phyloP scores from a whole-genome alignment of 768 basidiomycete species.

The Lactarius psammicola region DNA sequence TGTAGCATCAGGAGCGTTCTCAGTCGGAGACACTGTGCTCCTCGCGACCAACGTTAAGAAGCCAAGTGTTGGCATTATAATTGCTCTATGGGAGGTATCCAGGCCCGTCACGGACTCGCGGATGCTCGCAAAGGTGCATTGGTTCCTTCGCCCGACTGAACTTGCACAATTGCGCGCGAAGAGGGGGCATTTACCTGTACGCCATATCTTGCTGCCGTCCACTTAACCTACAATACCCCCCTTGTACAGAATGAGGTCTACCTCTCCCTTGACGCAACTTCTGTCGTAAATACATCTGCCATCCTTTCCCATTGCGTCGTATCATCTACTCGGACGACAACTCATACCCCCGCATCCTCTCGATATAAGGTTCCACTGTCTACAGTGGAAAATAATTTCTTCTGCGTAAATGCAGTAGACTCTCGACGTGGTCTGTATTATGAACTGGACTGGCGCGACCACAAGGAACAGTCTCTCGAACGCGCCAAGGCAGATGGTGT shows the following conservation, averaged over 20 bases:
- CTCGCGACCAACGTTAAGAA: slow-evolving; percentile 47
- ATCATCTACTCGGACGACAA: slow-evolving; percentile 26
- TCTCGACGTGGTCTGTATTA: slow-evolving; percentile 24
- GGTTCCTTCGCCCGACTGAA: slow-evolving; percentile 70
- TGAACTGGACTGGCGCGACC: slow-evolving; percentile 15
- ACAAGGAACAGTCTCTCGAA: slow-evolving; percentile 15
- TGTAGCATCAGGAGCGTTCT: slow-evolving; percentile 39
- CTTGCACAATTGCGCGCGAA: slow-evolving; percentile 58
- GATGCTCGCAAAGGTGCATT: slow-evolving; percentile 65
- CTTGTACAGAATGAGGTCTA: slow-evolving; percentile 73
- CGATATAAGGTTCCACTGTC: slow-evolving; percentile 20
- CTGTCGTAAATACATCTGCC: slow-evolving; percentile 21
- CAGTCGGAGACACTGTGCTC: slow-evolving; percentile 66
- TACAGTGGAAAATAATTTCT: not conserved
- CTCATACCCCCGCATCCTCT: slow-evolving; percentile 7
- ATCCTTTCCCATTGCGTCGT: slow-evolving; percentile 29
- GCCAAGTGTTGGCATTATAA: slow-evolving; percentile 68
- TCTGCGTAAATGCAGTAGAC: slow-evolving; percentile 21
- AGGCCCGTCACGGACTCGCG: slow-evolving; percentile 37
- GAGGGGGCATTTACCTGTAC: slow-evolving; percentile 59
- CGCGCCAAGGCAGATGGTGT: not conserved
- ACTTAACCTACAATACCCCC: slow-evolving; percentile 4
- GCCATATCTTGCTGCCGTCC: slow-evolving; percentile 24
- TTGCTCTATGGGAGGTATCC: slow-evolving; percentile 63
- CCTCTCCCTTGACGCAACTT: slow-evolving; percentile 40